Percentiles rank a stretch among this genome's conserved stretches.
Conservation (phyloP, 2,329 filamentous ascomycete species). For the Cytospora schulzeri region DNA sequence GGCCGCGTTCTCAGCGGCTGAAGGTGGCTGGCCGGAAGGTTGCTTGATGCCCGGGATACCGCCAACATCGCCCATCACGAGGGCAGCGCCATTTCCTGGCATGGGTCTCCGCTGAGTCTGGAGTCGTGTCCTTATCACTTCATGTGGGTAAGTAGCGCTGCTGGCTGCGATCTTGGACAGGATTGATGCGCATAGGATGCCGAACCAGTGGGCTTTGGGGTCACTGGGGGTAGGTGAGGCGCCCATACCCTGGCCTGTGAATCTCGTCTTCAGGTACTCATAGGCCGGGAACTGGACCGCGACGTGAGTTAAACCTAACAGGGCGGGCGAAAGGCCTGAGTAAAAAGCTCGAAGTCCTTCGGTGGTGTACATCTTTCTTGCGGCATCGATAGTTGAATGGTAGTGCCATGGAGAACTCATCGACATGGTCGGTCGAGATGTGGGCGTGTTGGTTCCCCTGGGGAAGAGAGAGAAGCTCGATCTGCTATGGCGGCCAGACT, state of each 20-base stretch:
- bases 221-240: conserved; percentile 58
- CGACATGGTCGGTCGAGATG: conserved; percentile 56
- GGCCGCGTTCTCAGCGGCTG: conserved; percentile 43
- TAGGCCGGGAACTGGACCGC: conserved; percentile 97
- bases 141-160: conserved; percentile 94
- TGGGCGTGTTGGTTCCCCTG: conserved; percentile 55
- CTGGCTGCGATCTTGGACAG: conserved; percentile 93
- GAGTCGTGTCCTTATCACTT: conserved; percentile 88
- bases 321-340: conserved; percentile 87
- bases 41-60: conserved; percentile 45
- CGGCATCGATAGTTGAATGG: conserved; percentile 83
- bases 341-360: conserved; percentile 93
- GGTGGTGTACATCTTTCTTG: conserved; percentile 90
- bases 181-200: conserved; percentile 85
- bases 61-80: conserved; percentile 49
- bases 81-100: conserved; percentile 51
- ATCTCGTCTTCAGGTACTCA: conserved; percentile 86
- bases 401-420: conserved; percentile 80
- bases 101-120: conserved; percentile 86
- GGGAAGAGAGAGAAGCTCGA: conserved; percentile 50
- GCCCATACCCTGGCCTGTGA: conserved; percentile 89
- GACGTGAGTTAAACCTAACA: conserved; percentile 90
- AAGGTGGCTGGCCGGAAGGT: conserved; percentile 39
- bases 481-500: conserved; percentile 57
- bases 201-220: conserved; percentile 71